These are phyloP conservation scores for Hyaloperonospora brassicae DNA, from an alignment of 352 stramenopile species.

Conservation along the genomic window DNA sequence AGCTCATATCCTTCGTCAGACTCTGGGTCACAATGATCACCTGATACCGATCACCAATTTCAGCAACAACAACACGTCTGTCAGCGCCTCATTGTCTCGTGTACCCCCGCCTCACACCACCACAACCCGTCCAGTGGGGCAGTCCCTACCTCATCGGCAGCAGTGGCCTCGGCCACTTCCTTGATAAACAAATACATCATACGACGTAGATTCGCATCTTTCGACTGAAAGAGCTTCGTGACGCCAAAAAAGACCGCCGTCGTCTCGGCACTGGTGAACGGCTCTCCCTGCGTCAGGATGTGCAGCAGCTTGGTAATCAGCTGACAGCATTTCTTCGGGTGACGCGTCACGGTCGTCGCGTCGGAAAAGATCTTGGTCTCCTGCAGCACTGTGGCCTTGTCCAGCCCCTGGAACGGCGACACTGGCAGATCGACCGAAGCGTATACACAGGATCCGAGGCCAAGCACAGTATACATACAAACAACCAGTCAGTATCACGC, in stretches of 20 bases:
- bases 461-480: background rate
- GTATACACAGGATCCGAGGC: background rate
- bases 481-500: constrained; percentile 1
- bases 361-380: constrained; percentile 99
- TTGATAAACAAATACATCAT: constrained; percentile 99
- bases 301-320: constrained; percentile 99
- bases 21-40: constrained; percentile 99
- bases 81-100: constrained; percentile 7
- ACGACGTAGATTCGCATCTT: constrained; percentile 93
- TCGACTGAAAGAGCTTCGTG: constrained; percentile 99
- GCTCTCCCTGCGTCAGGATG: constrained; percentile 96
- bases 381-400: constrained; percentile 95
- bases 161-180: constrained; percentile 91
- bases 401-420: constrained; percentile 90
- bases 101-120: background rate
- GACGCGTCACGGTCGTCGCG: constrained; percentile 92
- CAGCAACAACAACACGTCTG: constrained; percentile 11
- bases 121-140: background rate
- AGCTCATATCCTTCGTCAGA: constrained; percentile 99
- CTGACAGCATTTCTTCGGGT: constrained; percentile 97
- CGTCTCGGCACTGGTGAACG: constrained; percentile 92
- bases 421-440: constrained; percentile 28
- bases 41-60: constrained; percentile 42
- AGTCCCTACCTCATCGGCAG: constrained; percentile 58
- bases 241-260: constrained; percentile 99